These are phyloP conservation scores for Amaranthus cruentus DNA, from an alignment of 148 eudicot genomes.

Conservation along the genomic window DNA sequence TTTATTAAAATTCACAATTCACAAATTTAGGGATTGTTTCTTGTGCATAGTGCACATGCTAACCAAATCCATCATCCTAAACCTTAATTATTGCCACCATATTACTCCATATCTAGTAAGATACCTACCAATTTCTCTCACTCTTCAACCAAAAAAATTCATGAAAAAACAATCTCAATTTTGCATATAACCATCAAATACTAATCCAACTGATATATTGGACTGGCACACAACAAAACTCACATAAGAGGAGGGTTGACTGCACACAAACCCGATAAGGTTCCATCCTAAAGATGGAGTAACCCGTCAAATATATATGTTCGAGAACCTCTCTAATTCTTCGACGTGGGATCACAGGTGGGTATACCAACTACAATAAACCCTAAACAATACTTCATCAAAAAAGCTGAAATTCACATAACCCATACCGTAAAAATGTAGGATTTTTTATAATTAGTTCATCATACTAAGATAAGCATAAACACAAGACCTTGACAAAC, in stretches of 20 bases:
- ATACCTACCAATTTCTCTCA: background rate
- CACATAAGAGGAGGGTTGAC: no score
- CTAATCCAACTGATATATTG: no score
- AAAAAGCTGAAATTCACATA: background rate
- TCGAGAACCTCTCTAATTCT: no score
- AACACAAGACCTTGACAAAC: background rate
- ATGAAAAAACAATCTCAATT: background rate
- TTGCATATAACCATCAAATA: no score
- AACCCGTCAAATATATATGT: no score
- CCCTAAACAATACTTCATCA: constrained; percentile 14
- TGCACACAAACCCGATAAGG: no score
- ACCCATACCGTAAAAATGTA: background rate
- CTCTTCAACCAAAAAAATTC: background rate
- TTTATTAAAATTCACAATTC: background rate
- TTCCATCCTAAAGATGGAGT: no score
- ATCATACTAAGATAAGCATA: background rate
- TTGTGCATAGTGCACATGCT: constrained; percentile 13
- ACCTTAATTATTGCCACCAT: constrained; percentile 21
- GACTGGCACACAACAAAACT: no score
- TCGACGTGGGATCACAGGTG: no score
- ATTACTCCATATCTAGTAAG: background rate
- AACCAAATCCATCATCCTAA: constrained; percentile 13
- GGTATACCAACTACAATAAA: background rate
- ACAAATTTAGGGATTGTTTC: constrained; percentile 10
- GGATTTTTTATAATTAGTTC: background rate